Base-by-base conservation (phyloP, 306 rosid genomes). In the Dryas octopetala region DNA sequence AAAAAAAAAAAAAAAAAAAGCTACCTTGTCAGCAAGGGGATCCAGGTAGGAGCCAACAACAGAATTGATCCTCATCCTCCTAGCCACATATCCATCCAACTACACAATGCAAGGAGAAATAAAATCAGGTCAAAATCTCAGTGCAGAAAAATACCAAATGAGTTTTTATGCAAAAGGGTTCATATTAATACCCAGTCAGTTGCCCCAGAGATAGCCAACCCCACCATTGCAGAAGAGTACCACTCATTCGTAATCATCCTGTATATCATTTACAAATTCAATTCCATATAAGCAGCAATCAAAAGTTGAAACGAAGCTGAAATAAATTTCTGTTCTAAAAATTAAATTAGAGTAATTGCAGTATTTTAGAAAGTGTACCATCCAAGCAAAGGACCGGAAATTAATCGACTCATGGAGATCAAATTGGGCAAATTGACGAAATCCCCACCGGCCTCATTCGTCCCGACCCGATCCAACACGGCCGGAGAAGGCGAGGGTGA, bases 11-110 rank as follows among this genome's bases (percentile, higher is more conserved):
- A 51, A 45, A 19, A 26, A 62, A 17, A 23, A 23, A 23, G 23
- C 28, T 74, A 89, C 98, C 97, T 95, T 95, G 78, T 95, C 98
- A 61, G 98, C 98, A 58, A 95, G 91, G 61, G 98, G 98, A 84
- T 91, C 98, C 71, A 95, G 96, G 79, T 95, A 95, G 43, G 97
- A 95, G 70, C 98, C 98, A 69, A 91, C 98, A 43, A 95, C 97
- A 74, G 98, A 95, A 79, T 90, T 87, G 13, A 90, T 91, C 81
- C 80, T 91, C 98, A 95, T 86, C 86, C 86, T 90, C 88, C 98
- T 86, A 32, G 97, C 97, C 66, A 86, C 61, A 64, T 89, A 89
- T 55, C 98, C 98, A 81, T 95, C 98, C 62, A 95, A 81, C 98
- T 95, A 80, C 67, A 81, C 68, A 64, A 65, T 66, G 62, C n/a